Conservation (phyloP, 2,329 filamentous ascomycete genomes). For the Pseudocercospora crystallina region DNA sequence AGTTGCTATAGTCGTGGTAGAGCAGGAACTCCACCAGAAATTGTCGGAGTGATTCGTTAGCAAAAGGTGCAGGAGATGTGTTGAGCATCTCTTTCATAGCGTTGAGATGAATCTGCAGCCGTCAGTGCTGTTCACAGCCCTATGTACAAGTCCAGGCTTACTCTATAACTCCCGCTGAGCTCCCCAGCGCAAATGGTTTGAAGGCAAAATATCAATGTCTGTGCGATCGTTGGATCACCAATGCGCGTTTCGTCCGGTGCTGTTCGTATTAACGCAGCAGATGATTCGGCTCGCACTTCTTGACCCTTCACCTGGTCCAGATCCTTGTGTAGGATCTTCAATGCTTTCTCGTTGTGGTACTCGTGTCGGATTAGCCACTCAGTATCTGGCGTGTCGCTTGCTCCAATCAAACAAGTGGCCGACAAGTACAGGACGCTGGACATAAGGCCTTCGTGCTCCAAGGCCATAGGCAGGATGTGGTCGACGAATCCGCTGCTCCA, state of each 20-base stretch:
- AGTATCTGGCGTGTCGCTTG: constrained; percentile 26
- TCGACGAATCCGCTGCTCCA: constrained; percentile 62
- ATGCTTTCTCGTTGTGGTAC: constrained; percentile 52
- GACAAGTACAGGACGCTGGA: constrained; percentile 84
- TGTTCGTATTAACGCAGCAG: too few species aligned
- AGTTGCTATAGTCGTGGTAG: constrained; percentile 68
- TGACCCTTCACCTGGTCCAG: constrained; percentile 6
- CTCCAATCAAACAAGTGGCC: constrained; percentile 67
- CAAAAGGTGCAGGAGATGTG: constrained; percentile 43
- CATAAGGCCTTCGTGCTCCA: constrained; percentile 79
- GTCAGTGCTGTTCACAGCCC: too few species aligned
- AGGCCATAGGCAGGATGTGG: constrained; percentile 77
- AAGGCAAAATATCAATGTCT: constrained; percentile 60
- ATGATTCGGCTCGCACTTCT: too few species aligned
- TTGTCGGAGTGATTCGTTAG: constrained; percentile 68
- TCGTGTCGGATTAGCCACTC: constrained; percentile 55
- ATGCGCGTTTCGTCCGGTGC: not conserved
- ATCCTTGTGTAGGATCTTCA: constrained; percentile 25
- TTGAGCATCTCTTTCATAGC: constrained; percentile 72
- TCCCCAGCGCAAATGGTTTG: constrained; percentile 62
- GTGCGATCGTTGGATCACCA: constrained; percentile 59
- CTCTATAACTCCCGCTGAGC: constrained; percentile 63
- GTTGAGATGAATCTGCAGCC: constrained; percentile 63
- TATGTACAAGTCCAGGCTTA: not conserved
- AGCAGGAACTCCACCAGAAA: constrained; percentile 77